phyloP scores from a whole-genome alignment of 2,329 filamentous ascomycete genomes.

The Exophiala dermatitidis region DNA sequence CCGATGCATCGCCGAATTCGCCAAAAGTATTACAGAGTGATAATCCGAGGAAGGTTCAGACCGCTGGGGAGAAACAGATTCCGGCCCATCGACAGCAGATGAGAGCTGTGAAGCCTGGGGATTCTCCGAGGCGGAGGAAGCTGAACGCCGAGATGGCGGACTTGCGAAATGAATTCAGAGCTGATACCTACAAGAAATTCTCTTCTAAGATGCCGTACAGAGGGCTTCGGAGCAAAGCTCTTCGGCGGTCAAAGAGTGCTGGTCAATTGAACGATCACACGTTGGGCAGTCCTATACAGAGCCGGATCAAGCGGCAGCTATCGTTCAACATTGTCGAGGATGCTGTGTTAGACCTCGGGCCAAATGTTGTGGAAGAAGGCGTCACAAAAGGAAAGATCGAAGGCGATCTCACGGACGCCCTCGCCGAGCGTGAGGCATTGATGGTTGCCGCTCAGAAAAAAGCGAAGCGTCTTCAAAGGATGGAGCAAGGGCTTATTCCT shows the following conservation, averaged over 20 bases:
- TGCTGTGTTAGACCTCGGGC: constrained; percentile 34
- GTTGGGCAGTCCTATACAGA: constrained; percentile 15
- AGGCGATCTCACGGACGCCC: constrained; percentile 20
- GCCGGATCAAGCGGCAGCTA: constrained; percentile 34
- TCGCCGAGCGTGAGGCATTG: constrained; percentile 31
- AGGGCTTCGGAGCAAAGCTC: constrained; percentile 16
- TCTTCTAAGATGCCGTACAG: constrained; percentile 18
- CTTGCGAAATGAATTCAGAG: constrained; percentile 21
- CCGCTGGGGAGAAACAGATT: constrained; percentile 10
- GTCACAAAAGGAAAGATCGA: constrained; percentile 16
- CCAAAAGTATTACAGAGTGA: constrained; percentile 3
- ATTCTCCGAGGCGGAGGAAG: constrained; percentile 23
- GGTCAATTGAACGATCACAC: constrained; percentile 12
- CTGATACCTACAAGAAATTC: constrained; percentile 22
- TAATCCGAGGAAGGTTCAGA: constrained; percentile 3
- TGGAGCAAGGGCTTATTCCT: constrained; percentile 35
- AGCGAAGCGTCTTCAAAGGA: constrained; percentile 32
- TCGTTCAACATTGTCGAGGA: constrained; percentile 45
- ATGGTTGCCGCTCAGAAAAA: constrained; percentile 37
- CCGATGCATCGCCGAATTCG: constrained; percentile 6
- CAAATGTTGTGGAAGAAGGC: constrained; percentile 20
- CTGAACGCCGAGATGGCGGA: constrained; percentile 19
- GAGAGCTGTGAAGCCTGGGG: constrained; percentile 13
- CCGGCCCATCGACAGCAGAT: constrained; percentile 21
- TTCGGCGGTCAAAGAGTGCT: constrained; percentile 24